A percentile compares a stretch with the other conserved stretches of the same genome.
phyloP scores from a whole-genome alignment of 805 yeast species.

The Tetrapisispora fleetii region DNA sequence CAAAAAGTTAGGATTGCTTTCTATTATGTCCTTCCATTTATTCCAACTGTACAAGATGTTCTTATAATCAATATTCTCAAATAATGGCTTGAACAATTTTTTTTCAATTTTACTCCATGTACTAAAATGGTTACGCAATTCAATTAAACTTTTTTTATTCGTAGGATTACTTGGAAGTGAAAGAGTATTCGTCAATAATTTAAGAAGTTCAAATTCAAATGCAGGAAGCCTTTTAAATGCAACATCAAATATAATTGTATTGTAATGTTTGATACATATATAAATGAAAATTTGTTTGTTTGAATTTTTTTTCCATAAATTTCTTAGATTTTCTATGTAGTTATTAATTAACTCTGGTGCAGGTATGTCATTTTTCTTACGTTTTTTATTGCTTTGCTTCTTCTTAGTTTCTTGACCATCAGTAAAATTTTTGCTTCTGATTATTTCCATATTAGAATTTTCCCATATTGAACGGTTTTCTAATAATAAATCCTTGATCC shows the following conservation, averaged over 20 bases:
- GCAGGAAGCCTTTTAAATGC: conserved; percentile 10
- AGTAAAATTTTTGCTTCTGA: conserved; percentile 18
- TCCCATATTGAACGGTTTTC: conserved; percentile 16
- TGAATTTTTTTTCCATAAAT: conserved; percentile 11
- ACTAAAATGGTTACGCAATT: conserved; percentile 1
- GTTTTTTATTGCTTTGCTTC: conserved; percentile 40
- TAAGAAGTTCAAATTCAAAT: conserved; percentile 13
- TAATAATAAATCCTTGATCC: conserved; percentile 3
- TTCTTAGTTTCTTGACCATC: conserved; percentile 50
- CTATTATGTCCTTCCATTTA: conserved; percentile 10
- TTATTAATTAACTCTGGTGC: conserved; percentile 10
- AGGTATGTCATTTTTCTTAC: neutral
- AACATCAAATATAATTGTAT: conserved; percentile 10
- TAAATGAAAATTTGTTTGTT: conserved; percentile 9
- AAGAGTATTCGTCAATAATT: conserved; percentile 8
- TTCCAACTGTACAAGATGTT: conserved; percentile 9
- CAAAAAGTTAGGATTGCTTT: conserved; percentile 8
- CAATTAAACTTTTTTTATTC: conserved; percentile 1
- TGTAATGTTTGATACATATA: conserved; percentile 7
- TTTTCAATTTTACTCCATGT: conserved; percentile 11
- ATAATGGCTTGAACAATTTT: conserved; percentile 8
- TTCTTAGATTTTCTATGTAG: conserved; percentile 9
- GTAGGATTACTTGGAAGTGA: neutral
- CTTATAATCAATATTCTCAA: conserved; percentile 9
- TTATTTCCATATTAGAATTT: conserved; percentile 9